These are phyloP conservation scores for Orbilia ellipsospora DNA, from an alignment of 2,329 filamentous ascomycete genomes.

Conservation along the genomic window DNA sequence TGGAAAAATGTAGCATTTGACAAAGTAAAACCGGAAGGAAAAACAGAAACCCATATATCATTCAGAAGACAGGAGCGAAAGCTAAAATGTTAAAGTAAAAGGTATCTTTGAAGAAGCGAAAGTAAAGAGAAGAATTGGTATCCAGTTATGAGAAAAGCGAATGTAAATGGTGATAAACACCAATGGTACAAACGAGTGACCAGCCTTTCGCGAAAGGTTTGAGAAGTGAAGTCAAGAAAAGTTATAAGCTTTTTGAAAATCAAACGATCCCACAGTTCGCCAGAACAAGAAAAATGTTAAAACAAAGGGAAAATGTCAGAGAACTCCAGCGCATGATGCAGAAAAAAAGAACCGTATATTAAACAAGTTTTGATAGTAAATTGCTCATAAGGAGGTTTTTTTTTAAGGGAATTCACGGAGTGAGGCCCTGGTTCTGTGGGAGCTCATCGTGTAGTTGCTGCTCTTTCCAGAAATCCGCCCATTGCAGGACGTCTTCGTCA, in stretches of 20 bases:
- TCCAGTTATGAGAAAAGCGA: slow-evolving; percentile 37
- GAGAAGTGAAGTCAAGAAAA: slow-evolving; percentile 29
- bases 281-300: slow-evolving; percentile 21
- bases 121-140: slow-evolving; percentile 29
- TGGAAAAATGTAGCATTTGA: slow-evolving; percentile 3
- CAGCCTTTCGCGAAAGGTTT: slow-evolving; percentile 43
- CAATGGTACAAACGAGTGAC: slow-evolving; percentile 53
- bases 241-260: slow-evolving; percentile 51
- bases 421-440: slow-evolving; percentile 52
- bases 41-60: slow-evolving; percentile 36
- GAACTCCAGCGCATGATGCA: slow-evolving; percentile 54
- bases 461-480: slow-evolving; percentile 54
- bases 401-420: slow-evolving; percentile 32
- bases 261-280: slow-evolving; percentile 47
- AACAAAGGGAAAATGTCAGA: slow-evolving; percentile 18
- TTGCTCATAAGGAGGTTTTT: slow-evolving; percentile 4
- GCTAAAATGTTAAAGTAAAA: slow-evolving; percentile 15
- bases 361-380: slow-evolving; percentile 33
- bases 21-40: slow-evolving; percentile 19
- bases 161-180: slow-evolving; percentile 47
- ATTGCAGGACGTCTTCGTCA: slow-evolving; percentile 51
- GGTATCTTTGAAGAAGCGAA: slow-evolving; percentile 55
- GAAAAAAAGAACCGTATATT: slow-evolving; percentile 41
- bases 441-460: slow-evolving; percentile 53
- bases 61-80: slow-evolving; percentile 4